These are phyloP conservation scores for Gaeumannomyces tritici DNA, from an alignment of 2,329 filamentous ascomycete genomes.

Conservation along the genomic window DNA sequence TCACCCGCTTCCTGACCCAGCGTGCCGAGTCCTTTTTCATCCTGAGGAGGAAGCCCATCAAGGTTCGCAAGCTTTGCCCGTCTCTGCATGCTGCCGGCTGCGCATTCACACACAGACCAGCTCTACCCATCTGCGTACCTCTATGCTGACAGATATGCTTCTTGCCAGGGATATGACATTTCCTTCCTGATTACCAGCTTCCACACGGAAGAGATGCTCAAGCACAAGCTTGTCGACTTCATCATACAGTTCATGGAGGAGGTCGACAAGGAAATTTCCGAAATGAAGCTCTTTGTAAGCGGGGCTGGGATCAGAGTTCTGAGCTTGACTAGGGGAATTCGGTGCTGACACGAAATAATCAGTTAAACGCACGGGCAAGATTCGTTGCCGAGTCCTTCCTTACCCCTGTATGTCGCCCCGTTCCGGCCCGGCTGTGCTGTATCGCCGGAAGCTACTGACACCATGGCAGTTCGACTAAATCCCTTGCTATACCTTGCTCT, in stretches of 20 bases:
- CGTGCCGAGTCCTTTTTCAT: slow-evolving; percentile 97
- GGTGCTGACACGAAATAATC: slow-evolving; percentile 6
- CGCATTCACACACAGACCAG: too few relatives aligned
- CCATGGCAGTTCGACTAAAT: background rate
- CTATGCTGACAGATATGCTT: background rate
- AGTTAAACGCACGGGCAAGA: slow-evolving; percentile 93
- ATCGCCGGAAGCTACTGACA: background rate
- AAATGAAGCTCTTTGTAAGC: slow-evolving; percentile 97
- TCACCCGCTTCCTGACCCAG: slow-evolving; percentile 92
- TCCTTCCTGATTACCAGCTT: slow-evolving; percentile 98
- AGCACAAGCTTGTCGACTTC: slow-evolving; percentile 98
- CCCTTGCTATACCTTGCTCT: background rate
- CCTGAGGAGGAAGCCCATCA: slow-evolving; percentile 85
- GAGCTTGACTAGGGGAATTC: background rate
- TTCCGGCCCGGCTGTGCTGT: background rate
- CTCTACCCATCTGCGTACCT: too few relatives aligned
- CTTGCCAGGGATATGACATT: slow-evolving; percentile 80
- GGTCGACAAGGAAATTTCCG: slow-evolving; percentile 98
- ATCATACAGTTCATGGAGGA: slow-evolving; percentile 99
- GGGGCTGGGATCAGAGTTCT: background rate
- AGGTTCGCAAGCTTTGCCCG: slow-evolving; percentile 42
- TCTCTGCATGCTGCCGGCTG: background rate
- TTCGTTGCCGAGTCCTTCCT: slow-evolving; percentile 98
- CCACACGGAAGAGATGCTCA: slow-evolving; percentile 97
- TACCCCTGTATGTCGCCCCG: slow-evolving; percentile 48